Percentiles rank a stretch among this genome's conserved stretches.
Evolutionary conservation across 2,329 filamentous ascomycete genomes (phyloP).

Genomic region (Ceratocystis albifundus): DNA sequence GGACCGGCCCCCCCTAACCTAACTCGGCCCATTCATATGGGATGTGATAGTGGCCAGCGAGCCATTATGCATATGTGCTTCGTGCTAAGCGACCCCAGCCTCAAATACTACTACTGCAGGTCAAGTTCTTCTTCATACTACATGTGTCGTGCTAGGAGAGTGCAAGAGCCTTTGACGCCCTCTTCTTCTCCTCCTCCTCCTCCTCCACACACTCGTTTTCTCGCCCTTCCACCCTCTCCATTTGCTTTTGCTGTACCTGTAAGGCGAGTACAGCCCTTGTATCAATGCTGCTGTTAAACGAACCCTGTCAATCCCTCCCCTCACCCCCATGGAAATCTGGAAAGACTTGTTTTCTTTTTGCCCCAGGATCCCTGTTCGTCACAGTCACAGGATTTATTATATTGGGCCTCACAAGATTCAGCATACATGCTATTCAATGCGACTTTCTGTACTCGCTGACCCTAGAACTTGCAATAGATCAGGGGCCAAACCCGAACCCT

Average conservation of each 20-base stretch:
- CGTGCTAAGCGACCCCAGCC: background rate
- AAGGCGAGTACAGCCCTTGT: background rate
- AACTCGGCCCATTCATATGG: background rate
- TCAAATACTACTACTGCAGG: too few species aligned
- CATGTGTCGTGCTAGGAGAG: background rate
- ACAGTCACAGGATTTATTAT: too few species aligned
- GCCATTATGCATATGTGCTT: background rate
- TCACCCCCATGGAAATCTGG: background rate
- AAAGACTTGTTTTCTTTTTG: slow-evolving; percentile 1
- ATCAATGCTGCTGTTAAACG: slow-evolving; percentile 10
- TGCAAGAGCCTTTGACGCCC: background rate
- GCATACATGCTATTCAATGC: too few species aligned
- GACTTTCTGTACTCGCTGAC: too few species aligned
- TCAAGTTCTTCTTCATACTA: background rate
- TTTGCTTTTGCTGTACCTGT: background rate
- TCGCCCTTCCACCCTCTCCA: background rate
- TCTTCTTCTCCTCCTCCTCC: background rate
- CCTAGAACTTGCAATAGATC: too few species aligned
- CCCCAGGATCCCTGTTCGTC: background rate
- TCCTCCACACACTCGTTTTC: background rate
- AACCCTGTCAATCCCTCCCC: background rate
- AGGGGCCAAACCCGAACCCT: too few species aligned
- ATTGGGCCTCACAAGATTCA: background rate
- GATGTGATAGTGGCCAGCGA: background rate
- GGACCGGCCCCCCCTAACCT: background rate